These are phyloP conservation scores for Rhodotorula babjevae DNA, from an alignment of 768 basidiomycete genomes.

Conservation along the genomic window DNA sequence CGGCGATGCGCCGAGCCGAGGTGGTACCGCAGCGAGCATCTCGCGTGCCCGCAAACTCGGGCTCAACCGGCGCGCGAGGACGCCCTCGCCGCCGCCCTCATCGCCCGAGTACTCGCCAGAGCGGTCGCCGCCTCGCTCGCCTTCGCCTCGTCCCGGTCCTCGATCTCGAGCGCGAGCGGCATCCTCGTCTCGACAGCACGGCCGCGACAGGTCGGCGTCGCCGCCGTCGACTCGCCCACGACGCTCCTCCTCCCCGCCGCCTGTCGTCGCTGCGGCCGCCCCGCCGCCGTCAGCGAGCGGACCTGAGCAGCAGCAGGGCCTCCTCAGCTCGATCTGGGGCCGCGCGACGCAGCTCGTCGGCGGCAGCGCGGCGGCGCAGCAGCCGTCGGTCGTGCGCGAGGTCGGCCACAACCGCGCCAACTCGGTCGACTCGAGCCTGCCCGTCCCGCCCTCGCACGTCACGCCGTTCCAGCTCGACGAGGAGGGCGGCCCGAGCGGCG, in stretches of 20 bases:
- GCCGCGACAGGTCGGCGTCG: neutral
- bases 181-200: neutral
- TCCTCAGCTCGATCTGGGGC: conserved; percentile 14
- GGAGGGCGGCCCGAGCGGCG: no score
- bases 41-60: neutral
- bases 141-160: neutral
- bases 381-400: neutral
- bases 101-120: neutral
- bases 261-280: neutral
- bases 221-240: neutral
- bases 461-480: conserved; percentile 4
- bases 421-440: neutral
- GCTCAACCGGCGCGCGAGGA: conserved; percentile 2
- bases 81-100: neutral
- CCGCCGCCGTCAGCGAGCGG: neutral
- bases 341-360: conserved; percentile 14
- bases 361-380: neutral
- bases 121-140: neutral
- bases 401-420: neutral
- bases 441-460: conserved; percentile 2
- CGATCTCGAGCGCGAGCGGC: neutral
- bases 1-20: no score
- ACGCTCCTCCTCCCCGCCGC: neutral
- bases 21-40: neutral
- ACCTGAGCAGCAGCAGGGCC: neutral